phyloP scores from a whole-genome alignment of 108 stramenopile species.

The Fistulifera pelliculosa region DNA sequence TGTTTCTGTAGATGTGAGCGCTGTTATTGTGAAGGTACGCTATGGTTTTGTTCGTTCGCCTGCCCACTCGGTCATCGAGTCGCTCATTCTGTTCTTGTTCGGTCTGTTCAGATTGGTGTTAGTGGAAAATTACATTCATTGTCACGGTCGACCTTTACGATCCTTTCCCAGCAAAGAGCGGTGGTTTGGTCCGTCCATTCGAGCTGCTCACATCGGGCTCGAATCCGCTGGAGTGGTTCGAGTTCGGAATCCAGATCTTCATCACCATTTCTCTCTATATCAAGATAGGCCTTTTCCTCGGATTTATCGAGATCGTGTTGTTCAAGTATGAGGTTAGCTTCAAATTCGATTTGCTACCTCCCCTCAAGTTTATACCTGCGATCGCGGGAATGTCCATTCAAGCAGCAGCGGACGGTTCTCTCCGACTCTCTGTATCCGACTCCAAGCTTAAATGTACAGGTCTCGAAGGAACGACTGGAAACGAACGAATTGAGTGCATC shows the following conservation, averaged over 20 bases:
- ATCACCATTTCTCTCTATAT: slow-evolving; percentile 17
- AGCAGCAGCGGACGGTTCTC: neutral
- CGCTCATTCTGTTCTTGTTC: too few relatives aligned
- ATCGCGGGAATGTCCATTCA: neutral
- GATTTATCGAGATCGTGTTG: neutral
- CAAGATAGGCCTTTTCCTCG: neutral
- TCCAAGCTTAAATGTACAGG: neutral
- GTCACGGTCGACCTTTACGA: slow-evolving; percentile 23
- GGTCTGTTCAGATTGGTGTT: slow-evolving; percentile 10
- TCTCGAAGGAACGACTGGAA: neutral
- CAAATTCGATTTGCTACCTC: neutral
- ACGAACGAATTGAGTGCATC: neutral
- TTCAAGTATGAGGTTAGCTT: neutral
- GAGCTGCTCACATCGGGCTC: slow-evolving; percentile 11
- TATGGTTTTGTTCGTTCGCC: too few relatives aligned
- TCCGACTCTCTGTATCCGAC: neutral
- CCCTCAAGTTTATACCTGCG: neutral
- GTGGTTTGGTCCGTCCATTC: slow-evolving; percentile 25
- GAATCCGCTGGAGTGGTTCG: slow-evolving; percentile 29
- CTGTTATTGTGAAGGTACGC: slow-evolving; percentile 17
- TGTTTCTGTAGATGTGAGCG: slow-evolving; percentile 6
- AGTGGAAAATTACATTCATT: slow-evolving; percentile 16
- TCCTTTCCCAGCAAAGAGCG: slow-evolving; percentile 16
- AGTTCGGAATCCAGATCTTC: slow-evolving; percentile 17
- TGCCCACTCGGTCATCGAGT: too few relatives aligned